Evolutionary conservation across 2,329 filamentous ascomycete species (phyloP).

Genomic region (Penicillium paneum): DNA sequence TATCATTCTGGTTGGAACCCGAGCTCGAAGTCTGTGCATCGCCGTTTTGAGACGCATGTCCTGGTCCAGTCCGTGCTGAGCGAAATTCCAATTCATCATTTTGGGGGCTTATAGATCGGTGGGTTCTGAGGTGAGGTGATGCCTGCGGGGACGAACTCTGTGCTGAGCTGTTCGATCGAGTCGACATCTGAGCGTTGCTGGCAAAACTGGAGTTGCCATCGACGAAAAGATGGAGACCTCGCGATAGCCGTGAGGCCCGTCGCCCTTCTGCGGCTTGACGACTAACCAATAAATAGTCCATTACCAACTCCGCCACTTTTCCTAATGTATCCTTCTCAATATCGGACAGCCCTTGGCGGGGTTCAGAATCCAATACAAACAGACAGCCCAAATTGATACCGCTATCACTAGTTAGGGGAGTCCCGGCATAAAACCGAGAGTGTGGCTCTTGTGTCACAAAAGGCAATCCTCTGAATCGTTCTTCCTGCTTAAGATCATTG

Average conservation of each 20-base stretch:
- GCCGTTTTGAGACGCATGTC: neutral
- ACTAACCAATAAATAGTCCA: conserved; percentile 13
- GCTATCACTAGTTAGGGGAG: conserved; percentile 52
- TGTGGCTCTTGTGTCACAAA: conserved; percentile 32
- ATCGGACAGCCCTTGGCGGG: neutral
- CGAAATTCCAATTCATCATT: neutral
- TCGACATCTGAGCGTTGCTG: neutral
- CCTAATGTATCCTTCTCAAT: conserved; percentile 9
- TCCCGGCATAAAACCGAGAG: conserved; percentile 53
- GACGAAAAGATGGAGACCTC: conserved; percentile 13
- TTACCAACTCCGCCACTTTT: conserved; percentile 10
- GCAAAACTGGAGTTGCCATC: conserved; percentile 10
- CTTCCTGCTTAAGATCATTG: conserved; percentile 35
- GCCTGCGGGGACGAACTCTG: neutral
- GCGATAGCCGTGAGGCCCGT: conserved; percentile 7
- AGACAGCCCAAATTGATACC: conserved; percentile 18
- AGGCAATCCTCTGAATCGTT: conserved; percentile 32
- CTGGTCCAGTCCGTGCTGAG: neutral
- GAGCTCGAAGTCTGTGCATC: neutral
- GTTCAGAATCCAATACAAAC: conserved; percentile 11
- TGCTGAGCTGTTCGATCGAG: neutral
- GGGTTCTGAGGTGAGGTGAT: neutral
- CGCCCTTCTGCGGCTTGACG: conserved; percentile 12
- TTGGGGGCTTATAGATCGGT: neutral
- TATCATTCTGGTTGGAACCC: neutral